A percentile compares a stretch with the other conserved stretches of the same genome.
These are phyloP conservation scores for Amanita fuliginea DNA, from an alignment of 768 basidiomycete species.

Conservation along the genomic window DNA sequence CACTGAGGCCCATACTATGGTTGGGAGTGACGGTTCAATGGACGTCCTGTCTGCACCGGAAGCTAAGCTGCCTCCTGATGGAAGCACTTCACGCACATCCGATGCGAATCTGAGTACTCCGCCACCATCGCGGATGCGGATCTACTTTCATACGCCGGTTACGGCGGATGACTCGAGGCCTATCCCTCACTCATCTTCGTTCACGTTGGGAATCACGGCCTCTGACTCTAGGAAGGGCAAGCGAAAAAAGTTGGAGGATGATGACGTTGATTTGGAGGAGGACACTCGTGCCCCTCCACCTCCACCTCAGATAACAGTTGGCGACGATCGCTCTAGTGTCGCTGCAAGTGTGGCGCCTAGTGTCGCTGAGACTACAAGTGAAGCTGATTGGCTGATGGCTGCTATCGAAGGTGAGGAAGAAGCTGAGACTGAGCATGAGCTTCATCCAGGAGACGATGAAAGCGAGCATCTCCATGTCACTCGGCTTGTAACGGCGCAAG, in stretches of 20 bases:
- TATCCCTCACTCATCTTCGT: conserved; percentile 49
- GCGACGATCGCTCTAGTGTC: conserved; percentile 47
- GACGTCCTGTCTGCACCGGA: conserved; percentile 18
- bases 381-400: conserved; percentile 85
- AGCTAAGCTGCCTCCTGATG: conserved; percentile 18
- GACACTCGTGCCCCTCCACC: conserved; percentile 49
- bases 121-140: conserved; percentile 72
- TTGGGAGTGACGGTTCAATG: conserved; percentile 17
- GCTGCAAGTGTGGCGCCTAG: conserved; percentile 52
- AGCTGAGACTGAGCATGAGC: conserved; percentile 29
- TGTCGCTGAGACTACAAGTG: conserved; percentile 63
- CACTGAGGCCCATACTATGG: conserved; percentile 13
- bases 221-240: conserved; percentile 71
- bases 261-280: conserved; percentile 73
- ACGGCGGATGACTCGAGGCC: conserved; percentile 72
- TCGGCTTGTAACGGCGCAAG: conserved; percentile 24
- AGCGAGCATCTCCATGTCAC: conserved; percentile 32
- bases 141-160: conserved; percentile 88
- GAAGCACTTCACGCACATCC: conserved; percentile 13
- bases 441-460: conserved; percentile 33
- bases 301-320: conserved; percentile 38
- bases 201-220: conserved; percentile 32
- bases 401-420: conserved; percentile 70
- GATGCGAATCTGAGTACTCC: conserved; percentile 30
- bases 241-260: conserved; percentile 83